phyloP scores from a whole-genome alignment of 106 monocot species.

The Acanthochlamys bracteata region DNA sequence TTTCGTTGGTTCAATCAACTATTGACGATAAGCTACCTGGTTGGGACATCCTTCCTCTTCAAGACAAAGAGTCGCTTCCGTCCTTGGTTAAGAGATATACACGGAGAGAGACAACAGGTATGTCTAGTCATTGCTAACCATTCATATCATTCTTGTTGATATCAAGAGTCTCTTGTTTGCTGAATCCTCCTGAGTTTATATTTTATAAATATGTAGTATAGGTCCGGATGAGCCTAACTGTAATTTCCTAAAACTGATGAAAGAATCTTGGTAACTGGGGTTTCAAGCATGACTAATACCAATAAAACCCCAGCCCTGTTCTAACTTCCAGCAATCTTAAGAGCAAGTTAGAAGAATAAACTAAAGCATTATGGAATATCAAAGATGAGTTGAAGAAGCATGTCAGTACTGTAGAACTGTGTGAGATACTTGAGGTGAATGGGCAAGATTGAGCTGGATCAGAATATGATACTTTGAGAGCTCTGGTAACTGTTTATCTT shows the following conservation, averaged over 20 bases:
- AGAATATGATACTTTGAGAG: slow-evolving; percentile 85
- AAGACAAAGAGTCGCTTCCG: slow-evolving; percentile 53
- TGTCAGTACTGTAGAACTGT: slow-evolving; percentile 51
- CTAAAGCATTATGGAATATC: slow-evolving; percentile 64
- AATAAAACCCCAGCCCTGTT: slow-evolving; percentile 1
- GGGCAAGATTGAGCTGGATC: slow-evolving; percentile 82
- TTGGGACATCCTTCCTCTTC: slow-evolving; percentile 59
- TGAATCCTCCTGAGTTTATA: not conserved
- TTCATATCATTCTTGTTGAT: no score
- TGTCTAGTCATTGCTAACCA: not conserved
- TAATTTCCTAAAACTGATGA: slow-evolving; percentile 44
- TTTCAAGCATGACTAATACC: slow-evolving; percentile 11
- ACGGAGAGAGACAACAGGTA: slow-evolving; percentile 31
- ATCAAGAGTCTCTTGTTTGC: not conserved
- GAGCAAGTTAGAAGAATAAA: slow-evolving; percentile 69
- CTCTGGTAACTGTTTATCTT: slow-evolving; percentile 52
- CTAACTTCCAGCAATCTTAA: slow-evolving; percentile 25
- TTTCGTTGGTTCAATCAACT: slow-evolving; percentile 52
- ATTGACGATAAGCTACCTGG: slow-evolving; percentile 57
- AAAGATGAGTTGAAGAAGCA: slow-evolving; percentile 90
- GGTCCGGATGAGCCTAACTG: slow-evolving; percentile 17
- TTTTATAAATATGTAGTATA: slow-evolving; percentile 13
- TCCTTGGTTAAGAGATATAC: slow-evolving; percentile 26
- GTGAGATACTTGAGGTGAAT: slow-evolving; percentile 88
- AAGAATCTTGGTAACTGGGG: slow-evolving; percentile 11